Evolutionary conservation across 106 monocot genomes (phyloP), one percentile per base, ranked within the genome.

Genomic region (Posidonia australis): DNA sequence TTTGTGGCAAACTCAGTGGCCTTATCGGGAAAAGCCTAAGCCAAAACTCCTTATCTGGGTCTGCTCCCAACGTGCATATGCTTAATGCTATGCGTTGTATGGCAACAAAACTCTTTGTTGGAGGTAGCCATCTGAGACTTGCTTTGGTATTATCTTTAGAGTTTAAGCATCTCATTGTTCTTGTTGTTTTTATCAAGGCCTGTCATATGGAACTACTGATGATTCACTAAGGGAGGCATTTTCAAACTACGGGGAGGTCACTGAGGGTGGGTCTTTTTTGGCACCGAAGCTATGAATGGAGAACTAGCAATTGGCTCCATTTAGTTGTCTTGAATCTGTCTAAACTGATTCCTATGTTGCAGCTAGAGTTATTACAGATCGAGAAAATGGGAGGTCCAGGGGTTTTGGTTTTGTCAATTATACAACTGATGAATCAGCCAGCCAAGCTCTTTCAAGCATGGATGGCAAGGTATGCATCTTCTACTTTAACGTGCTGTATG

Each of bases 331-430:
- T 26, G 3, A 12, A 24, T 3, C 12, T 14, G 6, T 12, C 0
- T 26, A 12, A 12, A 24, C 10, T 0, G 20, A 19, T 12, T 55
- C 26, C 24, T 20, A 23, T 66, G 9, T 13, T 75, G 54, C 81
- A 93, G 92, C 85, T 6, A 73, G 71, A 59, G 81, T 93, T 51
- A 93, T 93, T 43, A 79, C 74, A 7, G 92, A 93, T 51, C 78
- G 92, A 75, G 92, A 93, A 3, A 72, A 77, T 25, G 92, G 92
- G 52, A 88, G 83, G 70, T 93, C 92, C 0, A 85, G 81, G 67
- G 92, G 92, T 27, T 93, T 88, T 62, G 92, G 92, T 6, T 93
- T 93, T 77, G 85, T 93, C 13, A 79, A 41, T 54, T 93, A 79
- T 53, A 73, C 85, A 7, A 63, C 31, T 51, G 59, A 63, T 22